Evolutionary conservation across 2,329 filamentous ascomycete species (phyloP), one percentile per base, ranked within the genome.

Genomic region (Zasmidium citrigriseum): DNA sequence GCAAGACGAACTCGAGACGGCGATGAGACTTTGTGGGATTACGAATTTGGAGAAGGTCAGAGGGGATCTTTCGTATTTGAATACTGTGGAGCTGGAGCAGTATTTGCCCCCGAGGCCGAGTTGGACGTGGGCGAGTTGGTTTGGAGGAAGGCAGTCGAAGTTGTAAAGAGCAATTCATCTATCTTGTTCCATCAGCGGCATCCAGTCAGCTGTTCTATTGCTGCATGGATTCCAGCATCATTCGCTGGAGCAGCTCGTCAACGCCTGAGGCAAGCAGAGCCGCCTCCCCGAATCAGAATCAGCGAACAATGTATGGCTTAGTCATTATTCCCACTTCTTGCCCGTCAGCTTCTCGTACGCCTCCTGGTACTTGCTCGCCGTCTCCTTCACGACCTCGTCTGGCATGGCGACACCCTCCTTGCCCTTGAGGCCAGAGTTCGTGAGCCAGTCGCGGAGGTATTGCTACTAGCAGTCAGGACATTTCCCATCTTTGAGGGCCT

Each of bases 391-490:
- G 56, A 96, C 82, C 52, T 93, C 87, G 3, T 86, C 82, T 0
- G 89, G 87, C 80, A 96, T 88, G 54, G 76, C 77, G 16, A 95
- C 88, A 1, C 84, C 88, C 23, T 87, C 80, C 76, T 89, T 89
- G 1, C 88, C 89, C 78, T 92, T 91, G 57, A 96, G 74, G 0
- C 89, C 89, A 58, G 89, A 80, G 49, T 73, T 76, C 2, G 86
- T 88, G 68, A 97, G 75, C 90, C 91, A 97, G 76, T 97, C 88
- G 34, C 93, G 81, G 65, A 96, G 74, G 69, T 73, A 80, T 69
- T 81, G 72, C 70, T 69, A 44, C 54, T 23, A 2, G 18, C 34
- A 41, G 14, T 16, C 7, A 34, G 7, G 27, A 7, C 27, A 34
- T 7, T 34, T 14, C 7, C 27, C 27, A 34, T 34, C 27, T 7